Base-by-base conservation (phyloP, 768 basidiomycete species). In the Termitomyces sp. region DNA sequence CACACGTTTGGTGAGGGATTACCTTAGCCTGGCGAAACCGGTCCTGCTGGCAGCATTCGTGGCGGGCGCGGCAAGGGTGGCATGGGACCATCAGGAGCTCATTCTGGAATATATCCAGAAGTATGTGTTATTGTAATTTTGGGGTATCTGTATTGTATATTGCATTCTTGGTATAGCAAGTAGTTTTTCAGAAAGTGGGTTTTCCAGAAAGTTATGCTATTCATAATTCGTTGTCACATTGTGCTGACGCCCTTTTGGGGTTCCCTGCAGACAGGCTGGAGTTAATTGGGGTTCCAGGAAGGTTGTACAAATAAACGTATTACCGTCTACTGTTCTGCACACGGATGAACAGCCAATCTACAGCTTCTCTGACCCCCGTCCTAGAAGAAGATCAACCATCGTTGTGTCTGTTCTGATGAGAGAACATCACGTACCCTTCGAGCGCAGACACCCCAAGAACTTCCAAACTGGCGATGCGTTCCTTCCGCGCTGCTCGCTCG, bases 271-370 rank as follows among this genome's bases (percentile, higher is more conserved):
- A 22, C 27, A 3, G 40, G 22, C 13, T 32, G 39, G 20, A 59
- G 38, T 25, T 16, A 6, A 3, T n/a, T n/a, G n/a, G n/a, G n/a
- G 5, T 12, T 3, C 18, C n/a, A 18, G 0, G 5, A 18, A 41
- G 20, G 1, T 31, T 6, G 32, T 20, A n/a, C 35, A 4, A 16
- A 52, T 39, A 4, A 16, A 52, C 16, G 23, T 68, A 35, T 49
- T 55, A 85, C 88, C 84, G 82, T 59, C 89, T 75, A 59, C 91
- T 92, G 60, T 94, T 94, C 71, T 96, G 93, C 5, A 97, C 94
- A 0, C 94, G 81, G 52, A 95, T 84, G 66, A 96, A 96, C 25
- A 98, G 66, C 95, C 95, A 98, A 64, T 97, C 90, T 3, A 97
- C 90, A 0, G 91, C 94, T 47, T 89, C 89, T 52, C 88, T 81